Evolutionary conservation across 352 stramenopile species (phyloP).

Genomic region (Pythium pyrilobum): DNA sequence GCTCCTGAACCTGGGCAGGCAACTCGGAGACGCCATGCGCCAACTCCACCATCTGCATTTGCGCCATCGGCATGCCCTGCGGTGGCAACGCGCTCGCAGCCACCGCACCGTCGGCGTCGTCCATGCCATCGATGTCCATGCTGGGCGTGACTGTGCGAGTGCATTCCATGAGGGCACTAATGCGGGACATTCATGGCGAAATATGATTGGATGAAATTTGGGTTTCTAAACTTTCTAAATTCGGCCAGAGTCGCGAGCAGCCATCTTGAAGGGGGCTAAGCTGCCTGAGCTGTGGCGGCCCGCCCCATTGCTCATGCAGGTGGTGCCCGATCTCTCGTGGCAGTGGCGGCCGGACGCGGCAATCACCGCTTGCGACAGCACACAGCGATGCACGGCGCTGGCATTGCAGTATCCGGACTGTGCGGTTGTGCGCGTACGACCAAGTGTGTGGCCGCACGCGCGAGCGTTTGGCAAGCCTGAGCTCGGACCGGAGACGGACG

Average conservation of each 20-base stretch:
- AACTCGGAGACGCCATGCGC: too few relatives aligned
- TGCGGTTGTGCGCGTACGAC: constrained; percentile 39
- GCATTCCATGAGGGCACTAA: too few relatives aligned
- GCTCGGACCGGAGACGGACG: constrained; percentile 20
- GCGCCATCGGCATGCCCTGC: not conserved
- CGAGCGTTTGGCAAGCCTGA: constrained; percentile 6
- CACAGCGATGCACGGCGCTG: constrained; percentile 20
- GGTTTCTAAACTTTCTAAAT: not conserved
- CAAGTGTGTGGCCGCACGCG: constrained; percentile 11
- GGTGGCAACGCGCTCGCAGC: not conserved
- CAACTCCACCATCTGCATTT: not conserved
- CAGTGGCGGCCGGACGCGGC: constrained; percentile 13
- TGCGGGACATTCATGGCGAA: not conserved
- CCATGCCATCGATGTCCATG: constrained; percentile 20
- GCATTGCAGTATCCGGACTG: constrained; percentile 46
- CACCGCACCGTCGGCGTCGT: constrained; percentile 10
- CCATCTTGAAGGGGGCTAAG: too few relatives aligned
- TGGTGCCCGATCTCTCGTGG: constrained; percentile 29
- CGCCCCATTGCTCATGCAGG: too few relatives aligned
- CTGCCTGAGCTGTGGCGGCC: too few relatives aligned
- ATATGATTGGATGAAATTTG: not conserved
- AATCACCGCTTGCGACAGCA: constrained; percentile 12
- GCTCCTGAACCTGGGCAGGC: not conserved
- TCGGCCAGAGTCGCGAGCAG: too few relatives aligned
- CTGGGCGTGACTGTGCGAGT: not conserved